A percentile compares a stretch with the other conserved stretches of the same genome.
Evolutionary conservation across 352 stramenopile species (phyloP).

Genomic region (Globisporangium mamillatum): DNA sequence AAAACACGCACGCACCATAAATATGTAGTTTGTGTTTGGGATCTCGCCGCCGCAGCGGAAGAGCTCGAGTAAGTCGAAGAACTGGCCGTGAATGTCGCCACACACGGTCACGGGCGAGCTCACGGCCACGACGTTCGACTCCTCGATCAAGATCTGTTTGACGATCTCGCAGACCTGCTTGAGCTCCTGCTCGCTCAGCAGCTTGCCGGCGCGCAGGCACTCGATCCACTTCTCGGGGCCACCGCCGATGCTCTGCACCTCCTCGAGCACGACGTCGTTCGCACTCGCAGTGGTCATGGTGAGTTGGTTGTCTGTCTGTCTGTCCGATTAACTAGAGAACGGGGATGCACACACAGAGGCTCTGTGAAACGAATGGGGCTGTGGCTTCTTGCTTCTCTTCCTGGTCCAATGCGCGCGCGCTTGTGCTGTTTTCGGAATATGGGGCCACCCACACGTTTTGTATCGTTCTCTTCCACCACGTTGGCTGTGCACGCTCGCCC

Average conservation of each 20-base stretch:
- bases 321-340: background rate
- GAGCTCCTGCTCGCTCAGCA: constrained; percentile 85
- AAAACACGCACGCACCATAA: constrained; percentile 59
- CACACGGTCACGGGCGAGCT: constrained; percentile 88
- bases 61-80: constrained; percentile 87
- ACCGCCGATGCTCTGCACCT: constrained; percentile 55
- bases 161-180: constrained; percentile 90
- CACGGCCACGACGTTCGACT: constrained; percentile 90
- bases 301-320: background rate
- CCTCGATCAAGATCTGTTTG: constrained; percentile 90
- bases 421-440: background rate
- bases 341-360: background rate
- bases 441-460: background rate
- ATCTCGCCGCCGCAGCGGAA: constrained; percentile 85
- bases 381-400: background rate
- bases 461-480: background rate
- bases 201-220: constrained; percentile 67
- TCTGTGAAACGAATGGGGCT: background rate
- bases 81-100: constrained; percentile 90
- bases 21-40: constrained; percentile 88
- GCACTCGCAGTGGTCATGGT: constrained; percentile 50
- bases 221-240: constrained; percentile 87
- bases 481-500: background rate
- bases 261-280: constrained; percentile 56
- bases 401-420: background rate